Evolutionary conservation across 352 stramenopile genomes (phyloP), one percentile per base, ranked within the genome.

Genomic region (Phytophthora foliorum): DNA sequence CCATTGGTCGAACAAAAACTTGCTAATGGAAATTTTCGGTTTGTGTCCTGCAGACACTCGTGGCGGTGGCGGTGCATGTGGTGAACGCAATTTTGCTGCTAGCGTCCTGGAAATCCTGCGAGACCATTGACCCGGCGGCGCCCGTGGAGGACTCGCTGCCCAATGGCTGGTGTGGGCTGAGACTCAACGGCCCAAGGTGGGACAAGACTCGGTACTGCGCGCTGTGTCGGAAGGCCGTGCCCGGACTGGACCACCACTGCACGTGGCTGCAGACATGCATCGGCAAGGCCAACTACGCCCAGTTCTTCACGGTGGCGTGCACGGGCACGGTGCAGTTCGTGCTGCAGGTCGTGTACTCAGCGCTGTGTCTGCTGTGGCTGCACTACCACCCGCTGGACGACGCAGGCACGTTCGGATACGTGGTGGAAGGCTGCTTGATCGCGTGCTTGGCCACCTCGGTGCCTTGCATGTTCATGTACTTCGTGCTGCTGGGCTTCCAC

Each of bases 201-300:
- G 87, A 93, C 31, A 96, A 91, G 63, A 80, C 84, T 6, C 82
- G 87, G 11, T 95, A 95, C 59, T 96, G 89, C 22, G 82, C 87
- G 4, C 55, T 95, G 14, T 96, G 89, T 59, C 79, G 81, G 44
- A 96, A 96, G 68, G 69, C 80, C 0, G 80, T 95, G 13, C 89
- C 89, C 1, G 89, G 89, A 4, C 69, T 96, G 7, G 89, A 96
- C 41, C 89, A 96, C 72, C 89, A 96, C 60, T 96, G 89, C 78
- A 96, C 89, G 11, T 96, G 89, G 89, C 75, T 96, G 11, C 86
- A 96, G 62, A 96, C 87, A 5, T 96, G 89, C 51, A 86, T 96
- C 22, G 89, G 87, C 39, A 85, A 86, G 59, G 68, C 76, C 38
- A 96, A 96, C 54, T 96, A 96, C 50, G 86, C 76, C n/a, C 87